Evolutionary conservation across 495 filamentous ascomycete genomes (phyloP), one percentile per base, ranked within the genome.

Genomic region (Xylaria curta): DNA sequence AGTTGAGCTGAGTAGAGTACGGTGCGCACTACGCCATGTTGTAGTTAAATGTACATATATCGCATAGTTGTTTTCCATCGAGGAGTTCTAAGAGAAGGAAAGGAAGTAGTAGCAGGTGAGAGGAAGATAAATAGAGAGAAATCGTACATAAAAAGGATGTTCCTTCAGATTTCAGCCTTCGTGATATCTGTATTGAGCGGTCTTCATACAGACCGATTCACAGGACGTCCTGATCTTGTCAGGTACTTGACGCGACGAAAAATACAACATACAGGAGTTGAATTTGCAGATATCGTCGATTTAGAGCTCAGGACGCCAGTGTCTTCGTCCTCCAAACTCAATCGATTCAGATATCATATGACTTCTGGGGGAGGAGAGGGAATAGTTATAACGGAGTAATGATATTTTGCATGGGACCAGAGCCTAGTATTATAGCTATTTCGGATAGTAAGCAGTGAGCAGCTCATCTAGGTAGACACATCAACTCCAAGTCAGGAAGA

Each of bases 31-130:
- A 71, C 62, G 51, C 62, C 53, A 66, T 60, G 69, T 60, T 60
- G 69, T 66, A 66, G 62, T 60, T 60, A 44, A 59, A 59, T 71
- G 69, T 71, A 71, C 69, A 71, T 71, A 71, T 64, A 71, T 71
- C 51, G 42, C 62, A 71, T 71, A 70, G 58, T 53, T 63, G 59
- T 31, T 31, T 60, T 38, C 36, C 38, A 40, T 49, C 46, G 21
- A 46, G 49, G 60, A 58, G 47, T 28, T 56, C 40, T 5, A 33
- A 24, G 40, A 69, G 53, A 56, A 42, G 12, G 12, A 51, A 60
- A 66, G n/a, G 47, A 51, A 21, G 44, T 21, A 71, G 53, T 49
- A 33, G 65, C 21, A 24, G 64, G 28, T 9, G 47, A 44, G 65
- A 56, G 49, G 63, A 66, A 38, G 24, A 66, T 13, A 53, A 53